Conservation (phyloP, 2,329 filamentous ascomycete genomes). For the Cadophora luteo-olivacea region DNA sequence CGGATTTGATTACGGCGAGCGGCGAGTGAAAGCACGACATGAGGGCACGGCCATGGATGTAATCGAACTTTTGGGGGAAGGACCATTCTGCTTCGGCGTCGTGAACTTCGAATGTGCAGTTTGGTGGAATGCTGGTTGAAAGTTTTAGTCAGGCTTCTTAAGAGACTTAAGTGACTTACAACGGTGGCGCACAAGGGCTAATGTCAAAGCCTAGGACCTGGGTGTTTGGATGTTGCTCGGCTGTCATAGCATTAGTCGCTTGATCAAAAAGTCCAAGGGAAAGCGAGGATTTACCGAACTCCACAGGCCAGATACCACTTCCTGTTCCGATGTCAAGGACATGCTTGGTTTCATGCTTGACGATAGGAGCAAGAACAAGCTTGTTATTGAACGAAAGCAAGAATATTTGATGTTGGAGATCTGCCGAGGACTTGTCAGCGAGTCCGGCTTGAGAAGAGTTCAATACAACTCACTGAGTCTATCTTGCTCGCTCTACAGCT, state of each 20-base stretch:
- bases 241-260: conserved; percentile 22
- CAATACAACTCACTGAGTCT: background rate
- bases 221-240: conserved; percentile 37
- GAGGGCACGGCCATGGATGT: conserved; percentile 30
- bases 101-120: conserved; percentile 68
- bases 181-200: conserved; percentile 45
- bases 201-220: conserved; percentile 42
- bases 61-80: conserved; percentile 38
- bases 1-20: conserved; percentile 5
- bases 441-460: background rate
- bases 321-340: conserved; percentile 50
- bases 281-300: conserved; percentile 34
- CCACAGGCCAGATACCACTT: conserved; percentile 51
- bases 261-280: background rate
- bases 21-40: conserved; percentile 16
- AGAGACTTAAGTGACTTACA: conserved; percentile 30
- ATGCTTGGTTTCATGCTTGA: conserved; percentile 32
- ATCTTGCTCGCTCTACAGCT: conserved; percentile 3
- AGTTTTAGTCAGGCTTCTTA: background rate
- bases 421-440: conserved; percentile 19
- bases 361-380: conserved; percentile 29
- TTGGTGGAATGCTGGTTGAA: conserved; percentile 54
- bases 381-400: conserved; percentile 30
- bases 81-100: conserved; percentile 50
- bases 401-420: conserved; percentile 42